Evolutionary conservation across 2,329 filamentous ascomycete genomes (phyloP), one percentile per base, ranked within the genome.

Genomic region (Mycosphaerelloides madeirae): DNA sequence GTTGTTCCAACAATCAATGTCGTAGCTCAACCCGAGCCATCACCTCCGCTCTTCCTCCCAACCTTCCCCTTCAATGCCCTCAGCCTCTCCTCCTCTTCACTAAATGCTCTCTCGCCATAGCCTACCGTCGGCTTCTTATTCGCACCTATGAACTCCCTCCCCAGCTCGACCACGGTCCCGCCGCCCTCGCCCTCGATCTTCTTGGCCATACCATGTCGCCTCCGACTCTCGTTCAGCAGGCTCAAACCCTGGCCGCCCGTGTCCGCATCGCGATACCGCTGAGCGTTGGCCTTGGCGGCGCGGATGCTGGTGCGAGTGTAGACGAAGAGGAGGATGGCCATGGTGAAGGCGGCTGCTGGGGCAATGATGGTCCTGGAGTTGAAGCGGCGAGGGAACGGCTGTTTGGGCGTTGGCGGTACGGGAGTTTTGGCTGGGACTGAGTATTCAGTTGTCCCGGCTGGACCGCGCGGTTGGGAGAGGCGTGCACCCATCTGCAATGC

Each of bases 221-320:
- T 66, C 53, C 75, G 55, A 53, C 65, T 73, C 65, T 80, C 76
- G 44, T 78, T 76, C 40, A 74, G 62, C 72, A 66, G 37, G 44
- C 59, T 62, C 70, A 78, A 58, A 59, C 73, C 50, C 71, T 76
- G 65, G 69, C 76, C 41, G 2, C 53, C 78, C 20, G 74, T 76
- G 49, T 80, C 76, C 31, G 74, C 76, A 53, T 79, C 74, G 37
- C 80, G 68, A 41, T 79, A 76, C 49, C 71, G 68, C 53, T 79
- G 73, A 0, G 81, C 81, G 52, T 85, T 84, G 36, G 76, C 70
- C 55, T 84, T 83, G 2, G 83, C 83, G 18, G 80, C 77, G 48
- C 75, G 72, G 50, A 86, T 85, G 18, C 78, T 81, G 7, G 76
- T 82, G 39, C 82, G 69, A 20, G 80, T 72, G 65, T 86, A 86